Conservation (phyloP, 2,329 filamentous ascomycete species). For the Teratosphaeria zuluensis region DNA sequence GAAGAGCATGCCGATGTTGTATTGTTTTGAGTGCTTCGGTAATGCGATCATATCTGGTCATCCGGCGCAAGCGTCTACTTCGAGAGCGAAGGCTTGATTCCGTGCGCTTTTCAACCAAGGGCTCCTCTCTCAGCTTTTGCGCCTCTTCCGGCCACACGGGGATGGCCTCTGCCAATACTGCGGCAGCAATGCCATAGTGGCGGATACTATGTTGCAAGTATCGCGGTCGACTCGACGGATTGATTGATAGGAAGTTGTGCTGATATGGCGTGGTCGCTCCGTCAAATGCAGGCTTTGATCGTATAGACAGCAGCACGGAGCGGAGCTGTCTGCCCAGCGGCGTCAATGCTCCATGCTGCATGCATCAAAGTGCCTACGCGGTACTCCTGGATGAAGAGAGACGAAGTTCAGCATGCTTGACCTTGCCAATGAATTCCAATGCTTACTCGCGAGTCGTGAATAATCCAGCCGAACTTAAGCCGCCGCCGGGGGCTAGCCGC, state of each 20-base stretch:
- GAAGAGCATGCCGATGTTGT: neutral
- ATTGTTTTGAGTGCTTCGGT: neutral
- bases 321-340: slow-evolving; percentile 24
- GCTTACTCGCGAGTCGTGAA: too few species aligned
- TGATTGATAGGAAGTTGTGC: neutral
- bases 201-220: neutral
- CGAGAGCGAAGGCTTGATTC: neutral
- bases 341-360: slow-evolving; percentile 25
- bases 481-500: neutral
- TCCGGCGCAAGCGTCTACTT: neutral
- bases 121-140: neutral
- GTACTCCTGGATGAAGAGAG: neutral
- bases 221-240: neutral
- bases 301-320: slow-evolving; percentile 15
- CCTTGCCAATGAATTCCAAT: too few species aligned
- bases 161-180: neutral
- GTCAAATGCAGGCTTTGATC: neutral
- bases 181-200: neutral
- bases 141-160: neutral
- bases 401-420: neutral
- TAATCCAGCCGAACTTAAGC: neutral
- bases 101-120: neutral
- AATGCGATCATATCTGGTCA: neutral
- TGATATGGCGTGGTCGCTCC: neutral
- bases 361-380: slow-evolving; percentile 12